Base-by-base conservation (phyloP, 1,139 yeast genomes). In the Protomyces gravidus region DNA sequence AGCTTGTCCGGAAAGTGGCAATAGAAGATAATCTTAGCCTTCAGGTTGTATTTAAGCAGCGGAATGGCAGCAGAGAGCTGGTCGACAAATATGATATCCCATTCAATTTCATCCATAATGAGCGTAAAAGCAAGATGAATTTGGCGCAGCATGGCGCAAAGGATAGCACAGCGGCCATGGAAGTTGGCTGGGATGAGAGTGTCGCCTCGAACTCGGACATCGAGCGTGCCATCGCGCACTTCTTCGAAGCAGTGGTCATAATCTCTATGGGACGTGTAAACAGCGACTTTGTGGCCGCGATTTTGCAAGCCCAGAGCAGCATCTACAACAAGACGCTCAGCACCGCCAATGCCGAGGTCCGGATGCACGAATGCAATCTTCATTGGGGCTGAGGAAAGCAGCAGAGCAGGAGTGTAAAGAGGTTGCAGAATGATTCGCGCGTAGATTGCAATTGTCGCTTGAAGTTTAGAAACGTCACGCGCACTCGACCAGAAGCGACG, bases 1-100 rank as follows among this genome's bases (percentile, higher is more conserved):
- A 86, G 75, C 69, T 87, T 87, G 71, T 92, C 99, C 0, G 99
- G 98, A 72, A 92, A 92, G 73, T 92, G 99, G 67, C 98, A 90
- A 71, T 92, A 92, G 70, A 92, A 92, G 56, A 92, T 72, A 3
- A 87, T 77, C 59, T 78, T 75, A 3, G 80, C 70, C 70, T 76
- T 66, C 63, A 68, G 50, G 58, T 59, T 53, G 26, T 78, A 61
- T 59, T 83, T 81, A 36, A 92, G 67, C 26, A 90, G 67, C 2
- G 98, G 98, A 2, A 92, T 76, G 65, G 95, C 84, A 64, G 89
- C 84, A 1, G 96, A 84, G 60, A 92, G 77, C 71, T 92, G 97
- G 72, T 92, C 99, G 42, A 92, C 84, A 28, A 92, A 79, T 65
- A 86, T 85, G 63, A 84, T 80, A 70, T 92, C 97, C 67, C 78